These are phyloP conservation scores for Saccharomycopsis oosterbeekiorum DNA, from an alignment of 805 yeast genomes.

Conservation along the genomic window DNA sequence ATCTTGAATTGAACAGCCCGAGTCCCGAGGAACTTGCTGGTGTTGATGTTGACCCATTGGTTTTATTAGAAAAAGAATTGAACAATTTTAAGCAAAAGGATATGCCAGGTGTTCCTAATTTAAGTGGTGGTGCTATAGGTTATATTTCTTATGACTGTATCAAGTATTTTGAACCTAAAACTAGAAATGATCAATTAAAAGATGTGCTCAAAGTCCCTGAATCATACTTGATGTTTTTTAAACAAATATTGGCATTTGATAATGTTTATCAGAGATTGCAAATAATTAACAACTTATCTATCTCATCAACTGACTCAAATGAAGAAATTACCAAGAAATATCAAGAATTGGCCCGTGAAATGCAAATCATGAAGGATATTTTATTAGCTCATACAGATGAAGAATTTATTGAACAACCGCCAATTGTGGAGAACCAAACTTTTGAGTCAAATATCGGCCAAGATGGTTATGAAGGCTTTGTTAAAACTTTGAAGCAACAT, in stretches of 20 bases:
- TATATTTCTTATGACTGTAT: constrained; percentile 95
- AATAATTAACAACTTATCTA: constrained; percentile 68
- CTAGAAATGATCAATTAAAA: constrained; percentile 55
- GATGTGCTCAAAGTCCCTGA: constrained; percentile 86
- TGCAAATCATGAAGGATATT: constrained; percentile 42
- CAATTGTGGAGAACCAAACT: constrained; percentile 54
- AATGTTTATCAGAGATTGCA: constrained; percentile 91
- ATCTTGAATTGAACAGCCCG: background rate
- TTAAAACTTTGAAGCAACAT: constrained; percentile 61
- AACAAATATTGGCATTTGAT: constrained; percentile 84
- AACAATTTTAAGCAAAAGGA: constrained; percentile 54
- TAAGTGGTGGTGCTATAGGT: constrained; percentile 96
- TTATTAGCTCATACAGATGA: constrained; percentile 37
- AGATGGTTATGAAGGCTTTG: constrained; percentile 85
- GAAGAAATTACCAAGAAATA: constrained; percentile 32
- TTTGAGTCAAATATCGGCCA: constrained; percentile 88
- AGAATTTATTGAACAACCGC: constrained; percentile 66
- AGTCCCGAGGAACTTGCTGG: constrained; percentile 18
- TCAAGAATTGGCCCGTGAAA: constrained; percentile 44
- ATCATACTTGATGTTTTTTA: constrained; percentile 84
- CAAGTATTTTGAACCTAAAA: constrained; percentile 91
- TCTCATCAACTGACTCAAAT: constrained; percentile 27
- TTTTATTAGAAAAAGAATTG: constrained; percentile 66
- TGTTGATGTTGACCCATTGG: constrained; percentile 68
- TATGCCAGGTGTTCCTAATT: constrained; percentile 70